Evolutionary conservation across 2,329 filamentous ascomycete genomes (phyloP).

Genomic region (Diaporthe citriasiana): DNA sequence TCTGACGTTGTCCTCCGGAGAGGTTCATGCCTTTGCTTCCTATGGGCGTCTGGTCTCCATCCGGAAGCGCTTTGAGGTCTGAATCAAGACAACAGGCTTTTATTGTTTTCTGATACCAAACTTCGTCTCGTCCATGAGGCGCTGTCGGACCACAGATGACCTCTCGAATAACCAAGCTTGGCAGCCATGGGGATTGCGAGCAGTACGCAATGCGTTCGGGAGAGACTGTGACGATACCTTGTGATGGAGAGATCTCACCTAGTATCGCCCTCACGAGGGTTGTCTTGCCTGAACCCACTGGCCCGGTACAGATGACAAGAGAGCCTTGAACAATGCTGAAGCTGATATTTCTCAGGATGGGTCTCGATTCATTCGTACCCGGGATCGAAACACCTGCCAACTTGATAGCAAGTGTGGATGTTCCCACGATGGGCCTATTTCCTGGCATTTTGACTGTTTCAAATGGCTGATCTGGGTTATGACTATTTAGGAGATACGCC

Average conservation of each 20-base stretch:
- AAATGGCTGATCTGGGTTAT: background rate
- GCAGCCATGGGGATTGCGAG: conserved; percentile 56
- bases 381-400: conserved; percentile 41
- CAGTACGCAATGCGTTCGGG: conserved; percentile 53
- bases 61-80: conserved; percentile 46
- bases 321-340: conserved; percentile 46
- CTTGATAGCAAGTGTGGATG: conserved; percentile 9
- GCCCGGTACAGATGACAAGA: conserved; percentile 48
- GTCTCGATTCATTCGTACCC: conserved; percentile 8
- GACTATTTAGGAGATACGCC: conserved; percentile 47
- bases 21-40: conserved; percentile 47
- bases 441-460: background rate
- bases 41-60: conserved; percentile 45
- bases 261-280: conserved; percentile 48
- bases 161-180: conserved; percentile 51
- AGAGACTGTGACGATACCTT: conserved; percentile 48
- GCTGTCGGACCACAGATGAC: conserved; percentile 47
- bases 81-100: conserved; percentile 45
- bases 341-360: conserved; percentile 46
- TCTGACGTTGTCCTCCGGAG: conserved; percentile 46
- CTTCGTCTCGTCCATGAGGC: conserved; percentile 40
- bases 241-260: conserved; percentile 47
- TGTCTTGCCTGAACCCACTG: conserved; percentile 51
- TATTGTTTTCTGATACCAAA: conserved; percentile 52
- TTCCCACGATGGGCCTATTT: too few species aligned